These are phyloP conservation scores for Yarrowia osloensis DNA, from an alignment of 805 yeast genomes.

Conservation along the genomic window DNA sequence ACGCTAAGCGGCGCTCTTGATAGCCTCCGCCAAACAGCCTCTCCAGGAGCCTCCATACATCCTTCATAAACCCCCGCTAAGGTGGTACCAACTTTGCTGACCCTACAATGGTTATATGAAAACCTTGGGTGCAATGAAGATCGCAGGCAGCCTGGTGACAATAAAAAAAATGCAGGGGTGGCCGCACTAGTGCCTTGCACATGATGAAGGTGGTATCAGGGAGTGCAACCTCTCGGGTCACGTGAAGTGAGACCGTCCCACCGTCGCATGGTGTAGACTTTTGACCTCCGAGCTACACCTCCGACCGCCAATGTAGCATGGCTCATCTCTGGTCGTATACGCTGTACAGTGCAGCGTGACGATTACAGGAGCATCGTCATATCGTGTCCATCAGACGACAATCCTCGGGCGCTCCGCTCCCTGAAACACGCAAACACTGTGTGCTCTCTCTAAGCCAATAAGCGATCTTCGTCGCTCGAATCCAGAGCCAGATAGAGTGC, in stretches of 20 bases:
- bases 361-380: not conserved
- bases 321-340: not conserved
- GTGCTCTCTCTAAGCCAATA: not conserved
- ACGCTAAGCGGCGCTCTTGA: too few species aligned
- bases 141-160: constrained; percentile 22
- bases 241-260: not conserved
- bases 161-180: constrained; percentile 23
- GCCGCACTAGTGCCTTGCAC: constrained; percentile 25
- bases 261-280: too few species aligned
- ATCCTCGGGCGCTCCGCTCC: not conserved
- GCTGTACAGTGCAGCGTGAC: not conserved
- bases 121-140: constrained; percentile 24
- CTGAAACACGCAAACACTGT: not conserved
- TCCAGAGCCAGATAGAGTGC: constrained; percentile 16
- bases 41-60: too few species aligned
- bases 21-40: too few species aligned
- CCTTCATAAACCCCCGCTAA: not conserved
- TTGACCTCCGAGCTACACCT: too few species aligned
- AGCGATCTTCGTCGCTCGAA: not conserved
- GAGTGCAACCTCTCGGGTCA: not conserved
- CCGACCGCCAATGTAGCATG: too few species aligned
- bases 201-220: not conserved
- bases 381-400: not conserved
- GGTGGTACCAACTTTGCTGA: not conserved
- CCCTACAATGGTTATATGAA: constrained; percentile 23